phyloP scores from a whole-genome alignment of 352 stramenopile genomes.

The Phytophthora hybrid region DNA sequence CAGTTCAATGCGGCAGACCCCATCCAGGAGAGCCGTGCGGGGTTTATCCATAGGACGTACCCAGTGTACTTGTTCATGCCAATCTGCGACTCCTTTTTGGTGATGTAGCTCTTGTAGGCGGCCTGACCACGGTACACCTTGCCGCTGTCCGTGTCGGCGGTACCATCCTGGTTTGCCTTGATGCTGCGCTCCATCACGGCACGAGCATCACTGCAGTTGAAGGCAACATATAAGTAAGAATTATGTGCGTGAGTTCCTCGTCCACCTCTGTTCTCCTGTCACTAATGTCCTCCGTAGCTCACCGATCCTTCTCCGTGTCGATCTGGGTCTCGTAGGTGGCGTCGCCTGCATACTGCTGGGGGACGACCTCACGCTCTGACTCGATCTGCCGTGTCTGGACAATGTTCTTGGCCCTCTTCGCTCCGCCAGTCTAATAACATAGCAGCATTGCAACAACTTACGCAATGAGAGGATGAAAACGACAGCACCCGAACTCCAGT shows the following conservation, averaged over 20 bases:
- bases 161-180: conserved; percentile 74
- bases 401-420: conserved; percentile 70
- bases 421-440: conserved; percentile 51
- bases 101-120: conserved; percentile 89
- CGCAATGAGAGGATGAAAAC: neutral
- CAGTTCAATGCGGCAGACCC: neutral
- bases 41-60: conserved; percentile 32
- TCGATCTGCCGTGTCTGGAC: conserved; percentile 67
- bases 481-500: no score
- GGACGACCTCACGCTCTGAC: conserved; percentile 80
- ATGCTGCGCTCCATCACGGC: conserved; percentile 85
- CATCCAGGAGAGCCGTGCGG: neutral
- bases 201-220: conserved; percentile 66
- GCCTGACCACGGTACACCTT: conserved; percentile 87
- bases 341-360: conserved; percentile 81
- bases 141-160: conserved; percentile 69
- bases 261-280: no score
- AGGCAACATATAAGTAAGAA: conserved; percentile 5
- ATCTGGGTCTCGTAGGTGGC: conserved; percentile 88
- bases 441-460: neutral
- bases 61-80: conserved; percentile 92
- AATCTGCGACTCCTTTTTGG: conserved; percentile 89
- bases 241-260: neutral
- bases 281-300: neutral
- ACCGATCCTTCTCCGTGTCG: conserved; percentile 83